Percentiles rank a stretch among this genome's conserved stretches.
Conservation (phyloP, 306 rosid genomes). For the Ochetophila trinervis region DNA sequence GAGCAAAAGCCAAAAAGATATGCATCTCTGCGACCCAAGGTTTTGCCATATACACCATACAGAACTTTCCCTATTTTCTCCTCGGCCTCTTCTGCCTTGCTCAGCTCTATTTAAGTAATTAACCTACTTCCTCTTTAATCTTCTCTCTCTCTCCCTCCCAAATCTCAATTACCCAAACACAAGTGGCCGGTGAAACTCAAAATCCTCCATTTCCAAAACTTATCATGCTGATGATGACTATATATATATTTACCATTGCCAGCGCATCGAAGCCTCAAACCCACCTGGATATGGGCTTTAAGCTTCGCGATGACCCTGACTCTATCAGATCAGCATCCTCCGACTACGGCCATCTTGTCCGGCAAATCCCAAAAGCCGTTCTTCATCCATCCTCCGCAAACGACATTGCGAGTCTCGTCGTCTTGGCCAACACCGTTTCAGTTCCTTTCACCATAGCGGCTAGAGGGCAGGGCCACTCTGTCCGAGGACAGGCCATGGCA, state of each 20-base stretch:
- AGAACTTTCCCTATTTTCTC: not conserved
- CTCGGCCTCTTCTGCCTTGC: not conserved
- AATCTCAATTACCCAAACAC: not conserved
- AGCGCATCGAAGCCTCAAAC: no score
- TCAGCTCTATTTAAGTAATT: not conserved
- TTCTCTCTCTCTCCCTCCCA: conserved; percentile 4
- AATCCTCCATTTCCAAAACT: conserved; percentile 9
- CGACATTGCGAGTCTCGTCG: conserved; percentile 42
- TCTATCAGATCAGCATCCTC: conserved; percentile 45
- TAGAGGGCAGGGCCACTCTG: conserved; percentile 72
- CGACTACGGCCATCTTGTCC: conserved; percentile 61
- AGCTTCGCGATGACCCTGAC: conserved; percentile 45
- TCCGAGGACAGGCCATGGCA: conserved; percentile 66
- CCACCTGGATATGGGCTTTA: conserved; percentile 16
- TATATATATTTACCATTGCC: no score
- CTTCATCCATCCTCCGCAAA: conserved; percentile 51
- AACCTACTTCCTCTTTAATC: not conserved
- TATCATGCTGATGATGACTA: conserved; percentile 26
- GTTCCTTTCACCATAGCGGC: conserved; percentile 48
- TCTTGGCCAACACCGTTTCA: conserved; percentile 35
- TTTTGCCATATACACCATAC: no score
- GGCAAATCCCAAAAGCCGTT: conserved; percentile 47
- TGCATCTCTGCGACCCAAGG: conserved; percentile 4
- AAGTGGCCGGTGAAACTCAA: not conserved
- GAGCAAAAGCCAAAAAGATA: conserved; percentile 2